phyloP scores from a whole-genome alignment of 768 basidiomycete genomes.

The Suillus alpinus region DNA sequence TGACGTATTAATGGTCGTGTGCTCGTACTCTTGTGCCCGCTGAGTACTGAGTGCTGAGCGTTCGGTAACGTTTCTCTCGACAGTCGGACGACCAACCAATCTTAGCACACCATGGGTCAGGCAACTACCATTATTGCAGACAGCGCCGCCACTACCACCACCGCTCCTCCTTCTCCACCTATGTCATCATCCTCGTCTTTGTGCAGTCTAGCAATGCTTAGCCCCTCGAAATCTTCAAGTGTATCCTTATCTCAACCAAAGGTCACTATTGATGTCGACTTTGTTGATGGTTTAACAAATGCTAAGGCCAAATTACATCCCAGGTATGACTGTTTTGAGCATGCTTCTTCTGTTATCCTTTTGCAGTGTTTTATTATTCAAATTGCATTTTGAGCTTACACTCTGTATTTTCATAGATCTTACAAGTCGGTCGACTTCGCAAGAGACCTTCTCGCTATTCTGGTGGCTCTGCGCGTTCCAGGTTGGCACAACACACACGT shows the following conservation, averaged over 20 bases:
- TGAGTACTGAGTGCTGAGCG: neutral
- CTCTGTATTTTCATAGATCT: constrained; percentile 42
- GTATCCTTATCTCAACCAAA: constrained; percentile 35
- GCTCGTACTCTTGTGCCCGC: neutral
- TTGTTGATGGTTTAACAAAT: constrained; percentile 62
- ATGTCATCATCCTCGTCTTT: constrained; percentile 4
- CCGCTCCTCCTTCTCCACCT: neutral
- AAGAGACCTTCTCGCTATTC: constrained; percentile 50
- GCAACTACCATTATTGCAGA: neutral
- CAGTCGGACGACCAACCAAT: neutral
- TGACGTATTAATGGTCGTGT: neutral
- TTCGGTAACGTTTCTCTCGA: neutral
- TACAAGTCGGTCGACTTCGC: constrained; percentile 62
- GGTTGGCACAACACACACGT: constrained; percentile 54
- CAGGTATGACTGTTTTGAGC: constrained; percentile 53
- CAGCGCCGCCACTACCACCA: neutral
- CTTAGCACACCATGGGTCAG: neutral
- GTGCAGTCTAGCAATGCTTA: constrained; percentile 2
- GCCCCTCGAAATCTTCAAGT: constrained; percentile 27
- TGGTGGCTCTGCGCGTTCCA: constrained; percentile 53
- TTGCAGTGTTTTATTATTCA: constrained; percentile 20
- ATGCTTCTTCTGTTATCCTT: constrained; percentile 24
- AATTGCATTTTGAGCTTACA: constrained; percentile 15
- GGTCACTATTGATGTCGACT: constrained; percentile 40
- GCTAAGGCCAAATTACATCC: constrained; percentile 55